Conservation (phyloP, 768 basidiomycete genomes). For the Rossbeevera mucosa region DNA sequence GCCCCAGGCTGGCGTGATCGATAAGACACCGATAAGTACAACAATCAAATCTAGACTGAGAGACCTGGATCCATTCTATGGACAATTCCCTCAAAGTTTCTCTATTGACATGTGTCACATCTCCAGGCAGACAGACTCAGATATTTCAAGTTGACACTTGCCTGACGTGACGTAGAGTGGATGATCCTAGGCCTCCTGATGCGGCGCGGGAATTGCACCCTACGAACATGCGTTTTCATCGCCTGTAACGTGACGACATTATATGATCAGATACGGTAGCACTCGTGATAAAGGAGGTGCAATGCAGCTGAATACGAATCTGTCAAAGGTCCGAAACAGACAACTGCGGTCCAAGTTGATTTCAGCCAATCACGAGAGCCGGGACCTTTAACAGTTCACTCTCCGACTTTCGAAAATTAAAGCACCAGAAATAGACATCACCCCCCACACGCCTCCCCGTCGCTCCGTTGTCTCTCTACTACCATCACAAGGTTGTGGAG, state of each 20-base stretch:
- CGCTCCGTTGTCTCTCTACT: neutral
- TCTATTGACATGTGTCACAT: neutral
- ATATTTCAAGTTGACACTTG: neutral
- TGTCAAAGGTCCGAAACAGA: constrained; percentile 11
- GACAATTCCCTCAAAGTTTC: neutral
- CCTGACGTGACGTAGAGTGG: neutral
- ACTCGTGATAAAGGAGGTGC: too few species aligned
- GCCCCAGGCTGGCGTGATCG: constrained; percentile 14
- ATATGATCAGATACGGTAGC: neutral
- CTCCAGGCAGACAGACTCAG: neutral
- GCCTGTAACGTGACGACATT: neutral
- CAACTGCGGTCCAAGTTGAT: neutral
- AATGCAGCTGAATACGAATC: neutral
- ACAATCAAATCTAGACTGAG: constrained; percentile 1
- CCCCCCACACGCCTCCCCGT: neutral
- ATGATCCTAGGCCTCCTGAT: neutral
- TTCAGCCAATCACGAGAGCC: constrained; percentile 3
- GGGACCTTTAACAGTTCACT: neutral
- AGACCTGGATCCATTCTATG: neutral
- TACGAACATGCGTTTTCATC: neutral
- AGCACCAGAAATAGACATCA: neutral
- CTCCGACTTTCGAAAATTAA: neutral
- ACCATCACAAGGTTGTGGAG: neutral
- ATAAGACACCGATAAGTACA: constrained; percentile 21
- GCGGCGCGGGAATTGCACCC: neutral